Conservation (phyloP, 768 basidiomycete genomes). For the Myochromella boudieri region DNA sequence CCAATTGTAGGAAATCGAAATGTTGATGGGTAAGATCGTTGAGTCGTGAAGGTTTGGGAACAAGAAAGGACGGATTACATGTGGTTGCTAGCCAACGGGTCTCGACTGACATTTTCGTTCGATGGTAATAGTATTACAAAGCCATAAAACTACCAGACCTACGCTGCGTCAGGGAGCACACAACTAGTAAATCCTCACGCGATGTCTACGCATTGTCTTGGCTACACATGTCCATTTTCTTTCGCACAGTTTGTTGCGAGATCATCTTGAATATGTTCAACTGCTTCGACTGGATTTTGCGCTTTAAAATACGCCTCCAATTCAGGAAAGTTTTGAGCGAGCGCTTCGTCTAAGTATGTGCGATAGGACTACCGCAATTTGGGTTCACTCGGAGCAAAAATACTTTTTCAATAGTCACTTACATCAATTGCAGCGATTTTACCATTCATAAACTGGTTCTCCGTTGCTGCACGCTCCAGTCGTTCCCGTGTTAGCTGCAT, state of each 20-base stretch:
- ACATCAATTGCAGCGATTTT: constrained; percentile 81
- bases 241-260: too few relatives aligned
- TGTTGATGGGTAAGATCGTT: constrained; percentile 3
- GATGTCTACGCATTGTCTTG: not conserved
- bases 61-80: constrained; percentile 7
- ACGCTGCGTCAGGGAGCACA: too few relatives aligned
- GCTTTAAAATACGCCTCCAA: constrained; percentile 38
- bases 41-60: constrained; percentile 10
- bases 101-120: constrained; percentile 13
- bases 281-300: constrained; percentile 11
- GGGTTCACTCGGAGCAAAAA: not conserved
- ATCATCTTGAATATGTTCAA: constrained; percentile 2
- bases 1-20: not conserved
- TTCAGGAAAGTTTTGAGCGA: constrained; percentile 73
- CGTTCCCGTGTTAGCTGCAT: constrained; percentile 80
- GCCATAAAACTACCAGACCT: too few relatives aligned
- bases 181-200: not conserved
- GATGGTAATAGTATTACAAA: constrained; percentile 15
- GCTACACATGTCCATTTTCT: constrained; percentile 4
- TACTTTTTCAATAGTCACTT: constrained; percentile 20
- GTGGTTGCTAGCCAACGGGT: constrained; percentile 11
- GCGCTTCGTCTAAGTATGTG: constrained; percentile 63
- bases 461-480: constrained; percentile 79
- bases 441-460: constrained; percentile 91
- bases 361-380: constrained; percentile 59